Percentiles rank a stretch among this genome's conserved stretches.
Conservation (phyloP, 148 eudicot genomes). For the Rhododendron vialii region DNA sequence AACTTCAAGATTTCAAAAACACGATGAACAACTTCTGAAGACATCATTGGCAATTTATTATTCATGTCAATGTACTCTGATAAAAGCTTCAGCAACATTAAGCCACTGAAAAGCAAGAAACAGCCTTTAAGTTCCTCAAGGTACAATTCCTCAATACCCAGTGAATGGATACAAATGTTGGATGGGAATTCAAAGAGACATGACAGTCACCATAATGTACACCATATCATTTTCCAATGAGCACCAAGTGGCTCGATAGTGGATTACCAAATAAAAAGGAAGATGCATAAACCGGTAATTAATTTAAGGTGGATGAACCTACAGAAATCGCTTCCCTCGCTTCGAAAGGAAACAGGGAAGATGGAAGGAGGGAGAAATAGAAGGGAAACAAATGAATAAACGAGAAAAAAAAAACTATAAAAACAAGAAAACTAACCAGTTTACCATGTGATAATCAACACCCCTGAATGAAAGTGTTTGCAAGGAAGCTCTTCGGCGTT, state of each 20-base stretch:
- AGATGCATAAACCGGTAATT: not conserved
- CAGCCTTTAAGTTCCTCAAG: slow-evolving; percentile 5
- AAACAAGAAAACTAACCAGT: slow-evolving; percentile 60
- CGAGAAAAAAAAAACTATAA: not conserved
- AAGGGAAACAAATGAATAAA: not conserved
- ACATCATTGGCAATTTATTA: slow-evolving; percentile 68
- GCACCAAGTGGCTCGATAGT: not conserved
- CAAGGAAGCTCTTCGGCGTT: slow-evolving; percentile 52
- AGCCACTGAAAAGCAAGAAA: slow-evolving; percentile 61
- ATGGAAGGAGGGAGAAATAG: not conserved
- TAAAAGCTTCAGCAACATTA: slow-evolving; percentile 93
- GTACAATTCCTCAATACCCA: not conserved
- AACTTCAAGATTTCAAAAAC: slow-evolving; percentile 91
- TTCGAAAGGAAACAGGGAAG: not conserved
- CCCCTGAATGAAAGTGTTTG: slow-evolving; percentile 62
- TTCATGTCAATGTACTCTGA: slow-evolving; percentile 97
- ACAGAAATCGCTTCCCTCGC: not conserved
- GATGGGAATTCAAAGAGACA: not conserved
- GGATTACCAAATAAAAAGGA: not conserved
- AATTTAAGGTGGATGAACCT: not conserved
- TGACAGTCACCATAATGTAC: not conserved
- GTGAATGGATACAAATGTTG: not conserved
- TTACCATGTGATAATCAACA: slow-evolving; percentile 94
- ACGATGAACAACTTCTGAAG: slow-evolving; percentile 90
- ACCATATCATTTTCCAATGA: not conserved